phyloP scores from a whole-genome alignment of 129 eudicot species.

The Escallonia rubra region DNA sequence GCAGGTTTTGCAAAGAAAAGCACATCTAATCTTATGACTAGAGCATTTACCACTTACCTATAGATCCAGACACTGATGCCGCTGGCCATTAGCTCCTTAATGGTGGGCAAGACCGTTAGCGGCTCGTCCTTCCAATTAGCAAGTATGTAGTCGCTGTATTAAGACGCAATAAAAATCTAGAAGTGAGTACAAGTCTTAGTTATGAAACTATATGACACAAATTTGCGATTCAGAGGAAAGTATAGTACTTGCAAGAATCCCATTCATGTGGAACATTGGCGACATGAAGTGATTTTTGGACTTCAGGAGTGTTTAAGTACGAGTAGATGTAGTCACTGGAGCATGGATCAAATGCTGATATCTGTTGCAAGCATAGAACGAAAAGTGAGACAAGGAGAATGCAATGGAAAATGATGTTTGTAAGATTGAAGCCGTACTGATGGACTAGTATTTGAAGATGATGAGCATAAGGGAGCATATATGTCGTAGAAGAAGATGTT shows the following conservation, averaged over 20 bases:
- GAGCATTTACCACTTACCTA: conserved; percentile 24
- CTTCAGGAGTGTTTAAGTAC: conserved; percentile 52
- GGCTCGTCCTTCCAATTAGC: conserved; percentile 32
- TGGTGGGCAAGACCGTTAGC: conserved; percentile 44
- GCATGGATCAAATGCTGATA: conserved; percentile 56
- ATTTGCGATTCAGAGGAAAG: background rate
- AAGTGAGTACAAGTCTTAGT: background rate
- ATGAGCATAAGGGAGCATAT: conserved; percentile 48
- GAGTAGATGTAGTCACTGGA: conserved; percentile 25
- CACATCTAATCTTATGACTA: no score
- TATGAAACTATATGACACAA: background rate
- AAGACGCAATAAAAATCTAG: background rate
- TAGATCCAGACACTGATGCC: conserved; percentile 64
- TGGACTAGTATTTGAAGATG: conserved; percentile 27
- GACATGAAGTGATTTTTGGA: conserved; percentile 48
- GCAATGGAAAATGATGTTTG: no score
- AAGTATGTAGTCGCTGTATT: conserved; percentile 1
- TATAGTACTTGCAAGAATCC: conserved; percentile 51
- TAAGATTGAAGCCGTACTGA: conserved; percentile 17
- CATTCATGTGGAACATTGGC: conserved; percentile 44
- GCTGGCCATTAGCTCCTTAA: conserved; percentile 45
- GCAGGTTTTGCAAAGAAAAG: no score
- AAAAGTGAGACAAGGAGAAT: no score
- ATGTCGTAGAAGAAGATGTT: conserved; percentile 38
- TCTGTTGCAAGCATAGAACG: conserved; percentile 19